Percentiles rank a stretch among this genome's conserved stretches.
phyloP scores from a whole-genome alignment of 2,329 filamentous ascomycete genomes.

The Colletotrichum sp. region DNA sequence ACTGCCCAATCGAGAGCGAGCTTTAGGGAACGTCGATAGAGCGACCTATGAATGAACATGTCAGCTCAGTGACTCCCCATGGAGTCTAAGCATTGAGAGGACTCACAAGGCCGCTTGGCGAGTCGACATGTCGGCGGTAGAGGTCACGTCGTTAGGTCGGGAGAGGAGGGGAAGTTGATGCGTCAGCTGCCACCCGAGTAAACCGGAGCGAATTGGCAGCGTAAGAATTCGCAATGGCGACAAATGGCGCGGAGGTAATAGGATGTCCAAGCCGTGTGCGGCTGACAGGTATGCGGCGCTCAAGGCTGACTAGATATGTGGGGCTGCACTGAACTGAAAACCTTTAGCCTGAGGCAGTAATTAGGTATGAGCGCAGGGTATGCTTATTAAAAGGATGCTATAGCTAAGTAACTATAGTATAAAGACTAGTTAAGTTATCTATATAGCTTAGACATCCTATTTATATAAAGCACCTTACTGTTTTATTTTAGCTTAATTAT shows the following conservation, averaged over 20 bases:
- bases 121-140: slow-evolving; percentile 42
- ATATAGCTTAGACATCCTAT: no score
- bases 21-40: slow-evolving; percentile 94
- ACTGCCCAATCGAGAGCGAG: slow-evolving; percentile 95
- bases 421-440: no score
- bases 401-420: no score
- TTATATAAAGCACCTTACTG: no score
- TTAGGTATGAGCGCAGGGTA: background rate
- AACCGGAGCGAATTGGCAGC: background rate
- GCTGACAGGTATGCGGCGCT: no score
- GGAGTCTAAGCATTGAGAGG: background rate
- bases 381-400: no score
- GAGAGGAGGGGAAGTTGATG: background rate
- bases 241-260: background rate
- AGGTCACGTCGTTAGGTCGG: background rate
- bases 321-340: background rate
- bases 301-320: background rate
- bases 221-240: background rate
- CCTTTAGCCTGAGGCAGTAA: background rate
- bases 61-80: background rate
- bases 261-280: background rate
- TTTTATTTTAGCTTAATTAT: no score
- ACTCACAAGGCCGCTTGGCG: slow-evolving; percentile 58
- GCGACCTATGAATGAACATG: slow-evolving; percentile 54
- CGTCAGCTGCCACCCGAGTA: background rate